phyloP scores from a whole-genome alignment of 306 rosid species.

The Quercus rubra region DNA sequence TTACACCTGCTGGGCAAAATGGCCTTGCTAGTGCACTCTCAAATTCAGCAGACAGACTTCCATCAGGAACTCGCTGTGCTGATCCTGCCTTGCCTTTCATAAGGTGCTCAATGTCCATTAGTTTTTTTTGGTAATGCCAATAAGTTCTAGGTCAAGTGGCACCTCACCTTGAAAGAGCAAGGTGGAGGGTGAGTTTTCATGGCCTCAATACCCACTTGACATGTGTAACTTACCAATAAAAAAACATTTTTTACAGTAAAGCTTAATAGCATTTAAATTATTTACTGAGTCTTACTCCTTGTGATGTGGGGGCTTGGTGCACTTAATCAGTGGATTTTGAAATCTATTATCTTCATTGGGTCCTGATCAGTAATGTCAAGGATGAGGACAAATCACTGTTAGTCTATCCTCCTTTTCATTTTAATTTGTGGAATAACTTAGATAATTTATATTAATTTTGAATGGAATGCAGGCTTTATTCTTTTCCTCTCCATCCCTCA shows the following conservation, averaged over 20 bases:
- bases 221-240: too few species aligned
- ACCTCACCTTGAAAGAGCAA: not conserved
- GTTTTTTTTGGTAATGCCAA: constrained; percentile 3
- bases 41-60: constrained; percentile 84
- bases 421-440: constrained; percentile 6
- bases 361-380: not conserved
- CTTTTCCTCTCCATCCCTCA: constrained; percentile 79
- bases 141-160: not conserved
- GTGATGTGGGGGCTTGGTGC: not conserved
- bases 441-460: constrained; percentile 6
- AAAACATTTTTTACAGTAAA: too few species aligned
- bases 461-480: constrained; percentile 66
- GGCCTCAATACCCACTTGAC: too few species aligned
- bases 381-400: not conserved
- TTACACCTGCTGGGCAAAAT: constrained; percentile 91
- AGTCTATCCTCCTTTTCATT: not conserved
- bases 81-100: constrained; percentile 95
- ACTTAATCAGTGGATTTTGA: not conserved
- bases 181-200: too few species aligned
- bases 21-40: constrained; percentile 92
- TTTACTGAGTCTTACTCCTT: not conserved
- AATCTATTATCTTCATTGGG: not conserved
- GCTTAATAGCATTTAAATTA: not conserved
- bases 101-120: constrained; percentile 47
- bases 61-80: constrained; percentile 87